A percentile compares a stretch with the other conserved stretches of the same genome.
phyloP scores from a whole-genome alignment of 2,329 filamentous ascomycete species.

The Hypoxylon sp. region DNA sequence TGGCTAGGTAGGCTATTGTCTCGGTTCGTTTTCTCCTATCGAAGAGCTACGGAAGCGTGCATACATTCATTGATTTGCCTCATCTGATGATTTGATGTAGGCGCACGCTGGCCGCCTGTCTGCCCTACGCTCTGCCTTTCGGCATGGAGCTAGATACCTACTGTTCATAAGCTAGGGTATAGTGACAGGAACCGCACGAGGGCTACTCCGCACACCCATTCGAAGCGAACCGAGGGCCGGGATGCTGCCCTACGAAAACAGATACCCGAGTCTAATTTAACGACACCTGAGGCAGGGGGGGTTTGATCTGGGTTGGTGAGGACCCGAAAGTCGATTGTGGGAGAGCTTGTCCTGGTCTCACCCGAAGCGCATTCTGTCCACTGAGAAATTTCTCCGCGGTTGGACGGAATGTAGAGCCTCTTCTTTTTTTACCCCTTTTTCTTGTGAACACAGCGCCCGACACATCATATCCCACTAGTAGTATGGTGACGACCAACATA shows the following conservation, averaged over 20 bases:
- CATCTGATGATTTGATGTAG: conserved; percentile 17
- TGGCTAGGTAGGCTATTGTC: conserved; percentile 5
- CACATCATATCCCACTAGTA: no score
- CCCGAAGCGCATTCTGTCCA: conserved; percentile 15
- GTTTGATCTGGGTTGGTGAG: conserved; percentile 20
- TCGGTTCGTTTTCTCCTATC: not conserved
- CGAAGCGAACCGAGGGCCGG: conserved; percentile 34
- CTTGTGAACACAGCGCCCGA: conserved; percentile 9
- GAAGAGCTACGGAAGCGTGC: conserved; percentile 22
- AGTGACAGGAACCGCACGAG: conserved; percentile 29
- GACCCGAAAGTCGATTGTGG: conserved; percentile 7
- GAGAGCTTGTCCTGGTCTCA: conserved; percentile 13
- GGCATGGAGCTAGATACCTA: conserved; percentile 18
- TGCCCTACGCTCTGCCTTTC: conserved; percentile 15
- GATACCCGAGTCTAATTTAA: conserved; percentile 41
- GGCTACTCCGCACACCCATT: conserved; percentile 21
- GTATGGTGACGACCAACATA: no score
- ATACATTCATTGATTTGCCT: conserved; percentile 25
- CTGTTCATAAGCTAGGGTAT: not conserved
- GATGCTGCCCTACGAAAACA: conserved; percentile 32
- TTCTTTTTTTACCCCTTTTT: no score
- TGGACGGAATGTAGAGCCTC: conserved; percentile 3
- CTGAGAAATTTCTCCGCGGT: conserved; percentile 16
- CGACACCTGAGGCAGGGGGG: conserved; percentile 22
- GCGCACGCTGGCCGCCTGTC: conserved; percentile 1